Evolutionary conservation across 1,139 yeast species (phyloP), one percentile per base, ranked within the genome.

Genomic region (Suzukiozyma palmioleophila): DNA sequence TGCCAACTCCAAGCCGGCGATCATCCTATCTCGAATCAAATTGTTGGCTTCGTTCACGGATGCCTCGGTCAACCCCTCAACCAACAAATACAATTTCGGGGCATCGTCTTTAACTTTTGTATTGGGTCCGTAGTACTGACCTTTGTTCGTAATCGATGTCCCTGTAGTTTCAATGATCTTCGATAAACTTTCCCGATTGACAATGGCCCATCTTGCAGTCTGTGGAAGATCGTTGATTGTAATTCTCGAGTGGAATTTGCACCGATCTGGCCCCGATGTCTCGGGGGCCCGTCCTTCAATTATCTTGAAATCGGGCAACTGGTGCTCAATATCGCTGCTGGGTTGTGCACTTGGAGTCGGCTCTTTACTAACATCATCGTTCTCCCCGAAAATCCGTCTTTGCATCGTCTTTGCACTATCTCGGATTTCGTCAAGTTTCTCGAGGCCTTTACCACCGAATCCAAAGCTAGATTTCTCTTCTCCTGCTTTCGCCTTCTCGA

Each of bases 361-460:
- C 35, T 18, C 27, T 29, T 39, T 21, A 8, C 33, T 43, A 24
- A 36, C 33, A 11, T 31, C 35, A 7, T 36, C 31, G 3, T 29
- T 10, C 27, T 35, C 44, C 1, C 62, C 67, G 45, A 55, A 59
- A 26, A 60, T 59, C 41, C 53, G 65, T 46, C 76, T 66, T 52
- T 84, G 84, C 37, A 70, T 53, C 40, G 67, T 71, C 43, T 79
- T 69, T 27, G 73, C 74, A 31, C 69, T 73, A 26, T 81, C 82
- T 39, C 97, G 69, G 9, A 76, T 70, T 39, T 77, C 79, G 45
- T 87, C 95, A 36, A 92, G 65, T 46, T 84, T 84, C 36, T 84
- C 95, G 41, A 92, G 70, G 1, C 98, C 98, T 52, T 85, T 84
- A 16, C 98, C 98, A 2, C 96, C 95, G 65, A 89, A 92, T 0